Percentiles rank a stretch among this genome's conserved stretches.
phyloP scores from a whole-genome alignment of 164 flowering plant species.

The Berberis vulgaris region DNA sequence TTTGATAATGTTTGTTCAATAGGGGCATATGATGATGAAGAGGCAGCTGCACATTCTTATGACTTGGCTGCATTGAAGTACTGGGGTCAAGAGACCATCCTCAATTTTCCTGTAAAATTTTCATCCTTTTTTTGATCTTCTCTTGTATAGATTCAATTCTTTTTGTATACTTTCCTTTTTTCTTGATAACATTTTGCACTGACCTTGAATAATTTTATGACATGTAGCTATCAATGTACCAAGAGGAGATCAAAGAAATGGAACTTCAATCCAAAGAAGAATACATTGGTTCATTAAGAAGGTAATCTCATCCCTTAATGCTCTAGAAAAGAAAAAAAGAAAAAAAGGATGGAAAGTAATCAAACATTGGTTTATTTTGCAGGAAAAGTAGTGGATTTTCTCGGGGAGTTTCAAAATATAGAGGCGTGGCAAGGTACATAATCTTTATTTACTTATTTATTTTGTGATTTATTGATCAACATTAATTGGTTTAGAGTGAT shows the following conservation, averaged over 20 bases:
- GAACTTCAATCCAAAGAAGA: slow-evolving; percentile 81
- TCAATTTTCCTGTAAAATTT: slow-evolving; percentile 70
- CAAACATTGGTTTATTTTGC: slow-evolving; percentile 11
- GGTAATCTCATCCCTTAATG: slow-evolving; percentile 24
- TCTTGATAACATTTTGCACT: neutral
- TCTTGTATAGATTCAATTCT: neutral
- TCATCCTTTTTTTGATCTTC: neutral
- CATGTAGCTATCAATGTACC: slow-evolving; percentile 34
- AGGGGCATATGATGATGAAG: slow-evolving; percentile 97
- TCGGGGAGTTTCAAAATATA: slow-evolving; percentile 82
- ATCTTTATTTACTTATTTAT: too few relatives aligned
- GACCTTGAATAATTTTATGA: neutral
- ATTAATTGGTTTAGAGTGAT: too few relatives aligned
- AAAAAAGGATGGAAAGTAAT: neutral
- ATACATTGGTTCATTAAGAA: slow-evolving; percentile 86
- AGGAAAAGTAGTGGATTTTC: slow-evolving; percentile 94
- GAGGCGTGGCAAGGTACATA: slow-evolving; percentile 88
- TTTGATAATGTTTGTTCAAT: neutral
- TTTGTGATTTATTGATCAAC: too few relatives aligned
- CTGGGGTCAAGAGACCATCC: slow-evolving; percentile 81
- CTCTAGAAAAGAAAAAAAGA: neutral
- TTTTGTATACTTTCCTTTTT: neutral
- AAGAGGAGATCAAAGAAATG: slow-evolving; percentile 69
- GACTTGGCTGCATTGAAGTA: slow-evolving; percentile 94
- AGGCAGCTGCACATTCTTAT: slow-evolving; percentile 90